These are phyloP conservation scores for Leccinellum luteum DNA, from an alignment of 768 basidiomycete genomes.

Conservation along the genomic window DNA sequence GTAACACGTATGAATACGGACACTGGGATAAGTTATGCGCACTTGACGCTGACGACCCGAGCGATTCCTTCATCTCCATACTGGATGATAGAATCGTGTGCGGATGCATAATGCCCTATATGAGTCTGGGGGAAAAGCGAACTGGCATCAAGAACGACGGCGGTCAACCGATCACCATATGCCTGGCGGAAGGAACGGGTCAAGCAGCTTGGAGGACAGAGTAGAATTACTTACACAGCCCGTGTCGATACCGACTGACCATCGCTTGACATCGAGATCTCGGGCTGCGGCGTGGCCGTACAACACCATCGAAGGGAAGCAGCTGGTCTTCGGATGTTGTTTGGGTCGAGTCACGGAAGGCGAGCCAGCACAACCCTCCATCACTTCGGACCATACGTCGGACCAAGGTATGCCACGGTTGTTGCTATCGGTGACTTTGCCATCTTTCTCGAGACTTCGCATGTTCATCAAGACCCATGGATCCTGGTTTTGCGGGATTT, in stretches of 20 bases:
- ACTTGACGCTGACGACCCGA: slow-evolving; percentile 52
- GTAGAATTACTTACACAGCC: slow-evolving; percentile 63
- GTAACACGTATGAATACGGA: too few relatives aligned
- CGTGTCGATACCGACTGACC: slow-evolving; percentile 83
- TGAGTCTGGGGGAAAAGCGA: slow-evolving; percentile 14
- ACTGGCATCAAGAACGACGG: slow-evolving; percentile 54
- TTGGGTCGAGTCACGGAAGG: neutral
- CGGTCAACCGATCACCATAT: slow-evolving; percentile 61
- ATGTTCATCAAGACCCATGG: slow-evolving; percentile 64
- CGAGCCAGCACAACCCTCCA: slow-evolving; percentile 57
- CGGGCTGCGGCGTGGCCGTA: slow-evolving; percentile 85
- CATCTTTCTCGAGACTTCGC: slow-evolving; percentile 37
- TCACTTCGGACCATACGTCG: slow-evolving; percentile 67
- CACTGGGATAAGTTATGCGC: slow-evolving; percentile 20
- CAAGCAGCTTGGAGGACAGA: neutral
- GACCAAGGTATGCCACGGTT: slow-evolving; percentile 68
- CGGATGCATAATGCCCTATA: slow-evolving; percentile 13
- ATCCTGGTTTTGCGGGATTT: slow-evolving; percentile 73
- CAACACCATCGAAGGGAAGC: slow-evolving; percentile 72
- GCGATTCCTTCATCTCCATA: slow-evolving; percentile 58
- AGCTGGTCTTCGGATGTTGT: slow-evolving; percentile 28
- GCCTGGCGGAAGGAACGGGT: slow-evolving; percentile 33
- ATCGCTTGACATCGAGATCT: slow-evolving; percentile 78
- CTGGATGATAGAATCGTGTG: slow-evolving; percentile 32
- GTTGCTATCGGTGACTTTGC: slow-evolving; percentile 28